Conservation (phyloP, 139 green algal genomes). For the Edaphochlamys debaryana region DNA sequence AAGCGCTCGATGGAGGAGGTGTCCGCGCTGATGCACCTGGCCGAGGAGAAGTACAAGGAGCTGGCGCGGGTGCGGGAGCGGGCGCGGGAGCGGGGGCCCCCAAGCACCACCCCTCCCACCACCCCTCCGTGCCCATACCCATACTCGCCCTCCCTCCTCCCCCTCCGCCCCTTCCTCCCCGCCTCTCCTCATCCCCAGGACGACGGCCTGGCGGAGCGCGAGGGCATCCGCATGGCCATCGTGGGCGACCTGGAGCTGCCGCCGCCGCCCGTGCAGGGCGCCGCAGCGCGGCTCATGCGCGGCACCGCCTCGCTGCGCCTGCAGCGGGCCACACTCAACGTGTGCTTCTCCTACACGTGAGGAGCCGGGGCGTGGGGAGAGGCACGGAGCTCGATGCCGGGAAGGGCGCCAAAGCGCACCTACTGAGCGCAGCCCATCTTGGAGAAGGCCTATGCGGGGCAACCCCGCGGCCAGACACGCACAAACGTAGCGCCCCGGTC, state of each 20-base stretch:
- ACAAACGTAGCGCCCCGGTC: no score
- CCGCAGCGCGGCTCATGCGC: constrained; percentile 77
- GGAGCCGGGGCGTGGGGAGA: no score
- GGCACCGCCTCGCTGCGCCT: constrained; percentile 57
- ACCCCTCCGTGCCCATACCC: no score
- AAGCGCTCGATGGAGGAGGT: constrained; percentile 82
- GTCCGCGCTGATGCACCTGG: constrained; percentile 83
- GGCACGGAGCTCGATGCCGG: no score
- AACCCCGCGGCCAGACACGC: no score
- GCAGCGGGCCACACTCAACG: constrained; percentile 78
- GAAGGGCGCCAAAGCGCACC: no score
- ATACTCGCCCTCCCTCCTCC: background rate
- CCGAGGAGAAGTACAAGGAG: constrained; percentile 78
- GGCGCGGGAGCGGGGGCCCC: background rate
- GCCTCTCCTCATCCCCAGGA: constrained; percentile 57
- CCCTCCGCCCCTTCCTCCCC: background rate
- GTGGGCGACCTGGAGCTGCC: constrained; percentile 82
- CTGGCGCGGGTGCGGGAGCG: constrained; percentile 58
- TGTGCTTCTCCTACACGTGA: constrained; percentile 94
- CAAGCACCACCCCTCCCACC: no score
- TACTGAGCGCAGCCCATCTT: no score
- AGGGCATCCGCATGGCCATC: constrained; percentile 80
- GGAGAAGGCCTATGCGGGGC: no score
- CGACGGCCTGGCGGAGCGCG: constrained; percentile 60
- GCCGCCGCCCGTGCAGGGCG: constrained; percentile 70